Percentiles rank a stretch among this genome's conserved stretches.
Evolutionary conservation across 768 basidiomycete genomes (phyloP).

Genomic region (Sarcomyxa edulis): DNA sequence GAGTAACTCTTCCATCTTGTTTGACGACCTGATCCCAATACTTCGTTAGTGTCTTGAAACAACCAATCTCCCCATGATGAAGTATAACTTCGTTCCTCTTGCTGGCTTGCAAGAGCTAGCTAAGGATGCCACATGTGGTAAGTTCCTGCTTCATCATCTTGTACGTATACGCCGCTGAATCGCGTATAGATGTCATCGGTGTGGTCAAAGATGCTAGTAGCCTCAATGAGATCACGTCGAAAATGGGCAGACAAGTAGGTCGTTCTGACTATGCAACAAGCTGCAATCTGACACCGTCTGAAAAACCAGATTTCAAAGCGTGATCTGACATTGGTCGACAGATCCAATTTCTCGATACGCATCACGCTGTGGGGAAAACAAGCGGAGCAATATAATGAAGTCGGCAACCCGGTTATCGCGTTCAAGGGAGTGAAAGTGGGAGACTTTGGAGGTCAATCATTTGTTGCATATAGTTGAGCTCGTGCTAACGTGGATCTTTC

Average conservation of each 20-base stretch:
- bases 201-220: slow-evolving; percentile 77
- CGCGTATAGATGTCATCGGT: slow-evolving; percentile 71
- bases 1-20: slow-evolving; percentile 12
- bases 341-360: slow-evolving; percentile 69
- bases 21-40: not conserved
- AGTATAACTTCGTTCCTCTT: slow-evolving; percentile 77
- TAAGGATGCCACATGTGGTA: slow-evolving; percentile 85
- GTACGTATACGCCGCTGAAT: slow-evolving; percentile 8
- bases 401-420: slow-evolving; percentile 70
- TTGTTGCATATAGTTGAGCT: not conserved
- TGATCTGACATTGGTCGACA: slow-evolving; percentile 85
- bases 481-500: slow-evolving; percentile 5
- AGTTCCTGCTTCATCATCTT: slow-evolving; percentile 15
- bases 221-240: slow-evolving; percentile 67
- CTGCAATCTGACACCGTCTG: too few relatives aligned
- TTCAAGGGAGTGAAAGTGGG: slow-evolving; percentile 93
- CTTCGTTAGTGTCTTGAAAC: slow-evolving; percentile 69
- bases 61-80: slow-evolving; percentile 70
- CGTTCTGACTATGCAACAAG: slow-evolving; percentile 6
- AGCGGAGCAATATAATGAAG: slow-evolving; percentile 71
- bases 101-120: slow-evolving; percentile 52
- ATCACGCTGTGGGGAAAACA: slow-evolving; percentile 96
- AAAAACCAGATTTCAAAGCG: slow-evolving; percentile 85
- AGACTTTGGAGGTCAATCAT: slow-evolving; percentile 72
- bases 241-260: slow-evolving; percentile 63